Conservation (phyloP, 306 rosid genomes). For the Styphnolobium japonicum region DNA sequence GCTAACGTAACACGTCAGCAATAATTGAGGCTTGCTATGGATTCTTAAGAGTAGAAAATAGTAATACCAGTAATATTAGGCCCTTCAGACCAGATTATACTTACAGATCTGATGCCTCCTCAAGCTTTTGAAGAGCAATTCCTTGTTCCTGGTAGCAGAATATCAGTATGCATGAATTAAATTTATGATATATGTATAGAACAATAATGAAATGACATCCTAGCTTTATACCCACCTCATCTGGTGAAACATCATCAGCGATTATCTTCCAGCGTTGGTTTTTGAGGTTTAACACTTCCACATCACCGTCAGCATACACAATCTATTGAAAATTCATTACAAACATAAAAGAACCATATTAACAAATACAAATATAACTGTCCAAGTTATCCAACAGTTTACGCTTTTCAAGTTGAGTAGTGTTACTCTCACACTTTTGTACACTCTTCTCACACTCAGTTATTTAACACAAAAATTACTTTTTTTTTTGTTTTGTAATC, state of each 20-base stretch:
- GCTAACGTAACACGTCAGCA: neutral
- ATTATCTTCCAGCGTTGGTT: conserved; percentile 52
- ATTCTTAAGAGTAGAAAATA: neutral
- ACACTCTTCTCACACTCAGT: too few species aligned
- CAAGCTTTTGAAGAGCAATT: conserved; percentile 37
- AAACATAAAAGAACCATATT: too few species aligned
- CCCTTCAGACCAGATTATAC: conserved; percentile 18
- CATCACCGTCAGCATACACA: conserved; percentile 59
- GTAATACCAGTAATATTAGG: neutral
- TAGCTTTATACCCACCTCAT: conserved; percentile 40
- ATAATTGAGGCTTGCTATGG: neutral
- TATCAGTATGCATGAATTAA: neutral
- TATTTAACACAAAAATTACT: neutral
- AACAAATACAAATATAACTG: neutral
- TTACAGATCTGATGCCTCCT: conserved; percentile 51
- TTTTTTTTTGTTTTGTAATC: neutral
- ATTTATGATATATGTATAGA: neutral
- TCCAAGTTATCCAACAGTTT: neutral
- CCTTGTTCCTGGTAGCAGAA: conserved; percentile 42
- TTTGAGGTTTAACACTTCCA: conserved; percentile 57
- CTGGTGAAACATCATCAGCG: conserved; percentile 23
- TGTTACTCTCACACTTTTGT: too few species aligned
- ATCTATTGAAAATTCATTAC: conserved; percentile 38
- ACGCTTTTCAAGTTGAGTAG: neutral
- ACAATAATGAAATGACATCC: neutral